Evolutionary conservation across 1,139 yeast species (phyloP).

Genomic region (Zygosaccharomyces sapae): DNA sequence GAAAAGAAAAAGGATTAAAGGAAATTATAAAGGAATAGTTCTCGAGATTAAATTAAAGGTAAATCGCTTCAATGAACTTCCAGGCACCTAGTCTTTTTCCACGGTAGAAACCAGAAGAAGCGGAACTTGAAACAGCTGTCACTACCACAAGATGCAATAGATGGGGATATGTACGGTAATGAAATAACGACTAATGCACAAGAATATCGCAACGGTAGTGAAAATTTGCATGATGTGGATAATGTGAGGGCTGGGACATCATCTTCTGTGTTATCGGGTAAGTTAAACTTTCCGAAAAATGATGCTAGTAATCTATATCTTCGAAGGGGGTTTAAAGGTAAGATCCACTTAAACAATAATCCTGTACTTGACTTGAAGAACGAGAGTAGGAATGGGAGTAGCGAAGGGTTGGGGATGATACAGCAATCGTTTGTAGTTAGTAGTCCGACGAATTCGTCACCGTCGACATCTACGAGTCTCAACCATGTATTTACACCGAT

Average conservation of each 20-base stretch:
- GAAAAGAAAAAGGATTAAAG: background rate
- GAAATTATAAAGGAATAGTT: background rate
- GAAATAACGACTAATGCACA: conserved; percentile 2
- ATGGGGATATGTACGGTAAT: conserved; percentile 1
- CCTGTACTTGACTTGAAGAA: conserved; percentile 9
- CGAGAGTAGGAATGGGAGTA: conserved; percentile 5
- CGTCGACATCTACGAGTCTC: conserved; percentile 16
- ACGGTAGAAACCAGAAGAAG: conserved; percentile 60
- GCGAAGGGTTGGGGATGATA: conserved; percentile 9
- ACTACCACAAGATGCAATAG: conserved; percentile 5
- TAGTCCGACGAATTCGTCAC: conserved; percentile 18
- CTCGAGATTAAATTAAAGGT: background rate
- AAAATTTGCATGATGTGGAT: conserved; percentile 1
- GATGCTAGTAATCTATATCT: conserved; percentile 11
- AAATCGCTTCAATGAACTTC: conserved; percentile 6
- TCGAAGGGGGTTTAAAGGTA: conserved; percentile 16
- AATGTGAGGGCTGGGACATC: background rate
- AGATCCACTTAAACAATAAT: conserved; percentile 11
- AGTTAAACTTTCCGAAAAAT: conserved; percentile 9
- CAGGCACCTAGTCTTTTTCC: conserved; percentile 35
- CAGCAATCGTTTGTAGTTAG: conserved; percentile 16
- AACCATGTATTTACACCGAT: conserved; percentile 16
- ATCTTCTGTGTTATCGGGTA: background rate
- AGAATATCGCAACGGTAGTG: conserved; percentile 4
- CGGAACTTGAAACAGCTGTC: conserved; percentile 68